Evolutionary conservation across 2,329 filamentous ascomycete species (phyloP).

Genomic region (Aspergillus tamarii): DNA sequence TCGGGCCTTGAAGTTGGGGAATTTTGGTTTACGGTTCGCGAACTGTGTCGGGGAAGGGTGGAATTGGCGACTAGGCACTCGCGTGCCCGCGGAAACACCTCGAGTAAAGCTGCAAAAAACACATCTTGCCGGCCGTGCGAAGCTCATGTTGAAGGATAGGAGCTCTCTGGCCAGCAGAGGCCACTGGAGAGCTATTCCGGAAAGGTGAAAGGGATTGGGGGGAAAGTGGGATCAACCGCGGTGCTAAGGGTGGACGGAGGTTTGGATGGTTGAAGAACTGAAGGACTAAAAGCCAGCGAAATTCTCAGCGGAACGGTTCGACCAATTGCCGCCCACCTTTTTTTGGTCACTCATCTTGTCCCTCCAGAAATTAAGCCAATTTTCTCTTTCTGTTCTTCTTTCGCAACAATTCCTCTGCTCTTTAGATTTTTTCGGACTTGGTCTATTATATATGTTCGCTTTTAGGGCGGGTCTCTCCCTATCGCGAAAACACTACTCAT

Average conservation of each 20-base stretch:
- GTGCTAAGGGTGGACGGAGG: conserved; percentile 10
- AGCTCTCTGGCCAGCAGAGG: conserved; percentile 35
- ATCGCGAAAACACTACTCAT: conserved; percentile 8
- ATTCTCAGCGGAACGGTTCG: conserved; percentile 29
- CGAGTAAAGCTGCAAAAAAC: conserved; percentile 54
- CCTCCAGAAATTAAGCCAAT: conserved; percentile 1
- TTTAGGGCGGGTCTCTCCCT: conserved; percentile 10
- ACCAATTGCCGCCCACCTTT: conserved; percentile 29
- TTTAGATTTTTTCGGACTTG: neutral
- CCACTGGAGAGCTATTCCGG: conserved; percentile 22
- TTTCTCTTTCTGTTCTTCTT: conserved; percentile 7
- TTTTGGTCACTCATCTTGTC: conserved; percentile 14
- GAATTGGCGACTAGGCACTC: conserved; percentile 53
- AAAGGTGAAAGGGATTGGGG: conserved; percentile 5
- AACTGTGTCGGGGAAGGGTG: conserved; percentile 47
- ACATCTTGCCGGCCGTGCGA: conserved; percentile 54
- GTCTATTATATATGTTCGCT: conserved; percentile 14
- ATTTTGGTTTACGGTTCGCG: conserved; percentile 43
- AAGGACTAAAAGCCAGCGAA: conserved; percentile 21
- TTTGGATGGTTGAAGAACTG: conserved; percentile 15
- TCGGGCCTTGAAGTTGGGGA: conserved; percentile 42
- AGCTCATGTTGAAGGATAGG: conserved; percentile 47
- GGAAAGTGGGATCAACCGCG: conserved; percentile 6
- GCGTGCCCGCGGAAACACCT: conserved; percentile 40
- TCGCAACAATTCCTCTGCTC: conserved; percentile 3